Base-by-base conservation (phyloP, 2,329 filamentous ascomycete species). In the Pseudogymnoascus verrucosus region DNA sequence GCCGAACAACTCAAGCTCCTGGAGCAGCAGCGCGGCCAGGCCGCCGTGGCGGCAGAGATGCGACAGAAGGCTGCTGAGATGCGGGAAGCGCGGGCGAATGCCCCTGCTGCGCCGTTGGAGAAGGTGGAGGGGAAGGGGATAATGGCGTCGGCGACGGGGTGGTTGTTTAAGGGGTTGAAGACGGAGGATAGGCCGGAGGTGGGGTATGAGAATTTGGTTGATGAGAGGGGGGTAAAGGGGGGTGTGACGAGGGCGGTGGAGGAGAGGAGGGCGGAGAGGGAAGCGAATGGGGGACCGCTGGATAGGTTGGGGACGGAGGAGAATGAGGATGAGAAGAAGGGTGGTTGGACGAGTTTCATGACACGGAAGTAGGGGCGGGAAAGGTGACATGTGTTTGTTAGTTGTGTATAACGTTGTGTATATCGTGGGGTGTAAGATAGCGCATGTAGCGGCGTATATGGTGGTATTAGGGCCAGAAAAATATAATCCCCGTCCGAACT, bases 1-100 rank as follows among this genome's bases (percentile, higher is more conserved):
- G 77, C 82, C 63, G 79, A 80, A 40, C 80, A 84, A 68, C 74
- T 78, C n/a, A 73, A 79, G 36, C 76, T 84, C 28, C 76, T 84
- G 36, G 76, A 79, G 57, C 75, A 77, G 73, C 88, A 91, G 73
- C 79, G 88, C 12, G 87, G 89, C 72, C 80, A 83, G 61, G 79
- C 87, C 67, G 83, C 59, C 34, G 7, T 37, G 12, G 59, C 36
- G n/a, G 36, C 31, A 2, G 28, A 61, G 10, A 26, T 40, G 36
- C 4, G 21, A 2, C 7, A 14, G 5, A 34, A 61, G 34, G 36
- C 14, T 12, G 3, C 7, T 7, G 59, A 61, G 16, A 31, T 59
- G 26, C 23, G 26, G 31, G 31, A 59, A 16, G 23, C 51, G 4
- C n/a, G 36, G 36, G 51, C 51, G 28, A 67, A 72, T 60, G 63